phyloP scores from a whole-genome alignment of 495 filamentous ascomycete species.

The Aspergillus leporis region DNA sequence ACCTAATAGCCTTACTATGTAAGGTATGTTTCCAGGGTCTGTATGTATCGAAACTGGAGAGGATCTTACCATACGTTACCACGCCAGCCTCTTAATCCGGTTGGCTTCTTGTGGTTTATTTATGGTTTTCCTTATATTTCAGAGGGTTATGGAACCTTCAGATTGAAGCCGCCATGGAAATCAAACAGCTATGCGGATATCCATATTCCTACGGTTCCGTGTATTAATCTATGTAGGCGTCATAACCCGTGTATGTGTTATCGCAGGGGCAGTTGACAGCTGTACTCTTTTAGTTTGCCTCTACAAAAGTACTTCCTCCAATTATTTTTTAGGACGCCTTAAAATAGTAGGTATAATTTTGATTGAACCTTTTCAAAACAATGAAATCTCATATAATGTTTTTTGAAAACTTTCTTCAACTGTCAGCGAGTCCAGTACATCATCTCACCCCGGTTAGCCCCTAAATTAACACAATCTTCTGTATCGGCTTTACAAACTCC shows the following conservation, averaged over 20 bases:
- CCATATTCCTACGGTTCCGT: not conserved
- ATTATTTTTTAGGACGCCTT: too few species aligned
- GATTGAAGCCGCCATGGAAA: not conserved
- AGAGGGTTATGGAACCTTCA: not conserved
- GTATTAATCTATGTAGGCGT: not conserved
- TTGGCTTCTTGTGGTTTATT: conserved; percentile 19
- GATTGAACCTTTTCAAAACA: not conserved
- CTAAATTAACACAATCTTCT: too few species aligned
- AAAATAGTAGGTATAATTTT: not conserved
- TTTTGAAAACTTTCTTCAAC: too few species aligned
- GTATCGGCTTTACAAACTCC: too few species aligned
- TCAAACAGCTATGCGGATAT: not conserved
- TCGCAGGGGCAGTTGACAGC: not conserved
- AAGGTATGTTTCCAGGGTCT: not conserved
- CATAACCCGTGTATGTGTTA: not conserved
- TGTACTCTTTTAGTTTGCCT: too few species aligned
- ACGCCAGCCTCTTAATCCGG: conserved; percentile 15
- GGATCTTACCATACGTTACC: conserved; percentile 8
- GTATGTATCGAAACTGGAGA: not conserved
- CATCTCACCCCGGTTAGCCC: too few species aligned
- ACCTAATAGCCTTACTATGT: not conserved
- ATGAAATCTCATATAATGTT: not conserved
- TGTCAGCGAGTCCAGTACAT: too few species aligned
- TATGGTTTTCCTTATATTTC: conserved; percentile 2
- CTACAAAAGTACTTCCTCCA: too few species aligned